Evolutionary conservation across 2,329 filamentous ascomycete genomes (phyloP).

Genomic region (Albophoma yamanashiensis): DNA sequence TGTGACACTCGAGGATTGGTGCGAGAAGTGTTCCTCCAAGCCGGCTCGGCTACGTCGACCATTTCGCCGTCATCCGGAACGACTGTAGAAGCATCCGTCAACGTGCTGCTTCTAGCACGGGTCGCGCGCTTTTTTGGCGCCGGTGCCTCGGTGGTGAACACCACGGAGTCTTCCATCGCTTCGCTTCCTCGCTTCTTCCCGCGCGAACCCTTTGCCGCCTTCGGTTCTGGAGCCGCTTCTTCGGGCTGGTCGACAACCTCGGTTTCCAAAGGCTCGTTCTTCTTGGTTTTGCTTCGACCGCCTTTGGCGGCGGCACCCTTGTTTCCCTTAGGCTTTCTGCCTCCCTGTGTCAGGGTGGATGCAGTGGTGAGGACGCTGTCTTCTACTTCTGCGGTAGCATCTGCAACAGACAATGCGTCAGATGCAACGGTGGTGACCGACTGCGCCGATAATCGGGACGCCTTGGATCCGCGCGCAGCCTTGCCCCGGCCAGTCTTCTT

Average conservation of each 20-base stretch:
- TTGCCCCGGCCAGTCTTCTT: constrained; percentile 48
- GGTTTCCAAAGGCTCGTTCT: constrained; percentile 30
- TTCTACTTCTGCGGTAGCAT: constrained; percentile 38
- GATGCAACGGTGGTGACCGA: constrained; percentile 41
- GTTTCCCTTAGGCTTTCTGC: constrained; percentile 46
- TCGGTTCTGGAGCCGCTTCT: constrained; percentile 13
- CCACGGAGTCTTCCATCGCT: constrained; percentile 38
- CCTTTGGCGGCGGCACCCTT: constrained; percentile 40
- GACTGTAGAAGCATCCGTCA: constrained; percentile 25
- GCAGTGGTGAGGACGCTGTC: constrained; percentile 50
- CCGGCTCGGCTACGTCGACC: constrained; percentile 20
- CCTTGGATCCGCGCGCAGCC: constrained; percentile 52
- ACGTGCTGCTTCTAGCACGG: constrained; percentile 36
- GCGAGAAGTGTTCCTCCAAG: constrained; percentile 8
- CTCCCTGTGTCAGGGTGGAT: constrained; percentile 47
- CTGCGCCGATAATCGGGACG: constrained; percentile 53
- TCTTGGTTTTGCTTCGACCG: constrained; percentile 31
- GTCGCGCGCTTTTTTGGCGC: constrained; percentile 50
- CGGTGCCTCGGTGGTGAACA: constrained; percentile 33
- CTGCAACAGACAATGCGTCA: constrained; percentile 36
- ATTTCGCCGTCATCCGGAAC: constrained; percentile 30
- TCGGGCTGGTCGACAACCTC: constrained; percentile 10
- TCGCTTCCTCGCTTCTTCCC: constrained; percentile 56
- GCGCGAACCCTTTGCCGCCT: constrained; percentile 29
- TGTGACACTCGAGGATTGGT: constrained; percentile 34